Conservation (phyloP, 2,329 filamentous ascomycete species). For the Truncatella angustata region DNA sequence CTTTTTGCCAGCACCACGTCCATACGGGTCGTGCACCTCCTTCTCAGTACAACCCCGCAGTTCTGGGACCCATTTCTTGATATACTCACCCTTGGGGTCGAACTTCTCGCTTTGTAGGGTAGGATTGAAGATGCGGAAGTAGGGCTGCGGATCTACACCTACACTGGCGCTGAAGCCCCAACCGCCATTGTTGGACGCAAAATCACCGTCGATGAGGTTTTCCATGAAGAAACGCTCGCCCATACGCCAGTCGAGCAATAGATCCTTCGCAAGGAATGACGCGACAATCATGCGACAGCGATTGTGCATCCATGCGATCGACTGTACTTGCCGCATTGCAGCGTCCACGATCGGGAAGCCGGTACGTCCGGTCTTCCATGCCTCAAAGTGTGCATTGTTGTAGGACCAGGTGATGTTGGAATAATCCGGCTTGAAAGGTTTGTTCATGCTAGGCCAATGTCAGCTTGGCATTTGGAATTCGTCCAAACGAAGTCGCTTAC, state of each 20-base stretch:
- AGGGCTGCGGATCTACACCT: conserved; percentile 80
- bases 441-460: conserved; percentile 49
- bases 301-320: conserved; percentile 79
- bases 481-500: conserved; percentile 37
- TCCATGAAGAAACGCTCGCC: conserved; percentile 85
- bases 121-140: conserved; percentile 89
- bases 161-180: conserved; percentile 49
- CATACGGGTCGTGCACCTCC: conserved; percentile 80
- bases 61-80: conserved; percentile 80
- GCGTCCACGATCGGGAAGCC: conserved; percentile 85
- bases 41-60: conserved; percentile 61
- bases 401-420: conserved; percentile 83
- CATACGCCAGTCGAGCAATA: conserved; percentile 79
- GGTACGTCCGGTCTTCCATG: conserved; percentile 73
- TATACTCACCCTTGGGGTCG: conserved; percentile 75
- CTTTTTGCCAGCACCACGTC: conserved; percentile 54
- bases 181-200: conserved; percentile 71
- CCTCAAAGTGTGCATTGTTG: conserved; percentile 62
- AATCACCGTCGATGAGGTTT: conserved; percentile 74
- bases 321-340: conserved; percentile 74
- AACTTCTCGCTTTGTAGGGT: conserved; percentile 83
- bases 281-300: conserved; percentile 81
- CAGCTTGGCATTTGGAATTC: no score
- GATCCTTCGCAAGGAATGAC: conserved; percentile 76
- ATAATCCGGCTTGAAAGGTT: conserved; percentile 75